A percentile compares a stretch with the other conserved stretches of the same genome.
Evolutionary conservation across 2,329 filamentous ascomycete genomes (phyloP).

Genomic region (Monilinia fructigena): DNA sequence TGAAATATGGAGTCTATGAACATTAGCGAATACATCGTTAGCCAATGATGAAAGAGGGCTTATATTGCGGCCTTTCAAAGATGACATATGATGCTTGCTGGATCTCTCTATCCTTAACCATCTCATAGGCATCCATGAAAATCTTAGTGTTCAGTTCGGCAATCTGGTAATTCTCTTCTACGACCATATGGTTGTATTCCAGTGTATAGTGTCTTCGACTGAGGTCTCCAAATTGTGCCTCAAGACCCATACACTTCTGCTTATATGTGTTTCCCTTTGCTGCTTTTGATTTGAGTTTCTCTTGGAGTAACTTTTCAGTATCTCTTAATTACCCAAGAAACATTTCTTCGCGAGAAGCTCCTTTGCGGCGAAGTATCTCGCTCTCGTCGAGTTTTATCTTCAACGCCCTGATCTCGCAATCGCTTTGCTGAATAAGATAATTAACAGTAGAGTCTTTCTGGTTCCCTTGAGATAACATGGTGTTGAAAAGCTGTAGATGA

Average conservation of each 20-base stretch:
- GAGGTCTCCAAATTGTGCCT: not conserved
- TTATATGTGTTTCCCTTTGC: not conserved
- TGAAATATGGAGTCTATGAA: not conserved
- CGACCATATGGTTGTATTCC: no score
- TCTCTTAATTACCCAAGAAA: not conserved
- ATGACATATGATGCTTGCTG: constrained; percentile 1
- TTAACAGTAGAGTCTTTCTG: not conserved
- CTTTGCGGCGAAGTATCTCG: not conserved
- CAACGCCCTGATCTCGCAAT: not conserved
- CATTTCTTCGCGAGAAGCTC: not conserved
- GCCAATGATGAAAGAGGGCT: not conserved
- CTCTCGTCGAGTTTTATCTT: not conserved
- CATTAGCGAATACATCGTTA: not conserved
- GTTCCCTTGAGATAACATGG: not conserved
- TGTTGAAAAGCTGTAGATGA: not conserved
- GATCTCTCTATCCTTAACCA: no score
- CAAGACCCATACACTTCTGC: not conserved
- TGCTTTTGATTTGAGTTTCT: not conserved
- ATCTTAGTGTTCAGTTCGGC: no score
- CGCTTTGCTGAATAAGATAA: not conserved
- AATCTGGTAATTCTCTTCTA: no score
- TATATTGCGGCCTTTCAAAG: not conserved
- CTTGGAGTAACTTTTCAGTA: not conserved
- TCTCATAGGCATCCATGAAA: not conserved
- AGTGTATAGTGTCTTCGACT: not conserved